Evolutionary conservation across 2,329 filamentous ascomycete species (phyloP).

Genomic region (Fusarium fracticaudum): DNA sequence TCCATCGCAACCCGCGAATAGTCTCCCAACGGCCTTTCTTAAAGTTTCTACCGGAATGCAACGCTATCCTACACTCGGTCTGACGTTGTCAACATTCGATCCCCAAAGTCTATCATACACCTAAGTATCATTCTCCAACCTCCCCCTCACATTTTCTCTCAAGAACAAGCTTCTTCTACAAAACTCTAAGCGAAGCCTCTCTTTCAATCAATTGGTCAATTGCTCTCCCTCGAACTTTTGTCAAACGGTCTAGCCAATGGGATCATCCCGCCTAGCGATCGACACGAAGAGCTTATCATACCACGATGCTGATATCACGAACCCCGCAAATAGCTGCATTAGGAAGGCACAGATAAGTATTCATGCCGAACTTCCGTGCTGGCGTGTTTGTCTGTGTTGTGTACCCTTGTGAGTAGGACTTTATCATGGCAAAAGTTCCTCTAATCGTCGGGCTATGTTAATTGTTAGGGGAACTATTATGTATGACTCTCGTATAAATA

Average conservation of each 20-base stretch:
- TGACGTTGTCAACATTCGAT: background rate
- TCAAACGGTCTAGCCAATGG: background rate
- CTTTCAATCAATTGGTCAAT: background rate
- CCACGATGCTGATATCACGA: background rate
- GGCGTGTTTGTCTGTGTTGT: background rate
- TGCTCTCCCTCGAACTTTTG: background rate
- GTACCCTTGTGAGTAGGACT: background rate
- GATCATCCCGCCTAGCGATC: background rate
- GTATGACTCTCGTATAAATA: background rate
- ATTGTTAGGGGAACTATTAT: background rate
- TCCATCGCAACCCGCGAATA: too few species aligned
- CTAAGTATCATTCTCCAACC: background rate
- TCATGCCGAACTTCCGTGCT: constrained; percentile 29
- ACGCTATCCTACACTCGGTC: background rate
- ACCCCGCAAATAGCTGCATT: constrained; percentile 25
- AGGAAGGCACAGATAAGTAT: constrained; percentile 23
- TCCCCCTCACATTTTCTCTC: too few species aligned
- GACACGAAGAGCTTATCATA: background rate
- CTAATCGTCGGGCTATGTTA: background rate
- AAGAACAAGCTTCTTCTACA: background rate
- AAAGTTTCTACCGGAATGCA: background rate
- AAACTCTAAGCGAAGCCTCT: background rate
- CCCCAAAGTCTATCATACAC: background rate
- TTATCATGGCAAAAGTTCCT: constrained; percentile 10
- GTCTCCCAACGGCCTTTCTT: background rate